Percentiles rank a stretch among this genome's conserved stretches.
phyloP scores from a whole-genome alignment of 805 yeast genomes.

The Lipomyces kockii region DNA sequence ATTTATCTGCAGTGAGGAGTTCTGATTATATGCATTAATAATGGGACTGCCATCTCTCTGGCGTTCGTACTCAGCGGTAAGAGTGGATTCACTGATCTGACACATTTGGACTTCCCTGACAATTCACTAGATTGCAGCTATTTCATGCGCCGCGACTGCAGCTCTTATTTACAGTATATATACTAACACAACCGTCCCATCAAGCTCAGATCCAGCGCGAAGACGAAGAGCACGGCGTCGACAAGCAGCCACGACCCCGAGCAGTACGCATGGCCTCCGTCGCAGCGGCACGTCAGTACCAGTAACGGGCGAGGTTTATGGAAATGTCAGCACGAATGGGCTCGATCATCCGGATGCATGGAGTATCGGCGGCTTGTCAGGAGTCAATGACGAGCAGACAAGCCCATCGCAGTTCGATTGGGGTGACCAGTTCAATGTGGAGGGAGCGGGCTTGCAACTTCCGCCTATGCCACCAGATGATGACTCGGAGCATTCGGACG shows the following conservation, averaged over 20 bases:
- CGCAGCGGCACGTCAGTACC: neutral
- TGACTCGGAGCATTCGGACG: neutral
- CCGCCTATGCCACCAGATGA: neutral
- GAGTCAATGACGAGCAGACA: neutral
- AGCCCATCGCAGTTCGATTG: conserved; percentile 9
- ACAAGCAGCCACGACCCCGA: neutral
- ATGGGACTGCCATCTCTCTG: conserved; percentile 1
- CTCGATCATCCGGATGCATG: neutral
- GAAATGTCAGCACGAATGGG: neutral
- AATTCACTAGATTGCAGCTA: conserved; percentile 6
- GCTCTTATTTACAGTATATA: conserved; percentile 2
- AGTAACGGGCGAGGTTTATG: neutral
- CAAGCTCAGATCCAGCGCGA: neutral
- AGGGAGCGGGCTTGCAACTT: neutral
- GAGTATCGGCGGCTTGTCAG: neutral
- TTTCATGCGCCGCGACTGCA: conserved; percentile 12
- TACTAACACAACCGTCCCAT: neutral
- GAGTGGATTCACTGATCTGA: neutral
- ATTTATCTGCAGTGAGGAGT: neutral
- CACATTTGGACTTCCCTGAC: neutral
- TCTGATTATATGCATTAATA: neutral
- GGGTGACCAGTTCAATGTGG: conserved; percentile 10
- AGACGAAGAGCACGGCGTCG: conserved; percentile 1
- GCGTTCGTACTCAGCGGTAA: conserved; percentile 1
- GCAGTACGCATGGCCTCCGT: neutral